phyloP scores from a whole-genome alignment of 306 rosid genomes.

The Cucurbita maxima region DNA sequence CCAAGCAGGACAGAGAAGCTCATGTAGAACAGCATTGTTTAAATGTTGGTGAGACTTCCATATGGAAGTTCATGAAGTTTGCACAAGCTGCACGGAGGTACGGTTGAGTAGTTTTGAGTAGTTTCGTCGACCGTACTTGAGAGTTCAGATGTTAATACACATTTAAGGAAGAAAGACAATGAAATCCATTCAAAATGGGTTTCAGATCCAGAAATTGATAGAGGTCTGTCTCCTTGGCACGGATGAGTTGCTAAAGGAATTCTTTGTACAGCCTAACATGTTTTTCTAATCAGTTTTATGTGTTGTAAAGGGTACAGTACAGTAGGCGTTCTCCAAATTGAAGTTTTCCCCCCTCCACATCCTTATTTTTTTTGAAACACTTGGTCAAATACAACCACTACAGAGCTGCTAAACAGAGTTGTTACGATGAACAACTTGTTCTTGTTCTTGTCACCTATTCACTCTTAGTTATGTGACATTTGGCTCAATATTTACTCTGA shows the following conservation, averaged over 20 bases:
- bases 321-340: neutral
- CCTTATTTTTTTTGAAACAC: neutral
- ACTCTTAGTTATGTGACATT: neutral
- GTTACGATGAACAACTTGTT: neutral
- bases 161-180: neutral
- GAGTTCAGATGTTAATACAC: neutral
- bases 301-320: neutral
- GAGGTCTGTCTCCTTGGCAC: neutral
- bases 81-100: neutral
- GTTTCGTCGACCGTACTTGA: neutral
- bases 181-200: neutral
- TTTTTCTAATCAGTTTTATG: neutral
- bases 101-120: neutral
- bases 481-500: neutral
- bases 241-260: neutral
- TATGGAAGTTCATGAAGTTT: neutral
- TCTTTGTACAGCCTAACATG: slow-evolving; percentile 7
- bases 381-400: neutral
- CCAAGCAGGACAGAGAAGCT: slow-evolving; percentile 12
- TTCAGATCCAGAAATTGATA: neutral
- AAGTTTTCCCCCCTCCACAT: neutral
- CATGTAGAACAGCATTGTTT: neutral
- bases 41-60: neutral
- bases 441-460: neutral
- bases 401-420: neutral